Conservation (phyloP, 169 alveolate species). For the Plasmodium gaboni region DNA sequence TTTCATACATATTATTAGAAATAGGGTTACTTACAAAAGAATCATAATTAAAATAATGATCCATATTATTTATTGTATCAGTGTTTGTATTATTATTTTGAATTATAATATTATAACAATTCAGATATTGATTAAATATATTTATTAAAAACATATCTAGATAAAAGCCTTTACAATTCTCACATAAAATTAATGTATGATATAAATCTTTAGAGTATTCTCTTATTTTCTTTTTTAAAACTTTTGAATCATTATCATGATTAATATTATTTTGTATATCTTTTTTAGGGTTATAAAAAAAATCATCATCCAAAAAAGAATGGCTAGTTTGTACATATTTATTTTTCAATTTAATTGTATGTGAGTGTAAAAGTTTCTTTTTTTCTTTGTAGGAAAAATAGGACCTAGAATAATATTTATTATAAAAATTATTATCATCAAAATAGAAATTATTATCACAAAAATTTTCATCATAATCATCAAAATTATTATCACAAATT, state of each 20-base stretch:
- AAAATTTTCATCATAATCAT: too few relatives aligned
- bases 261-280: neutral
- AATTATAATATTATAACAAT: neutral
- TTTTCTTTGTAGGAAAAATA: too few relatives aligned
- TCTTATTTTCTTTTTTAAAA: constrained; percentile 9
- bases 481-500: too few relatives aligned
- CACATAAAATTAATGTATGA: constrained; percentile 36
- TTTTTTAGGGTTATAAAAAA: neutral
- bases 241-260: neutral
- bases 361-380: too few relatives aligned
- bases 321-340: constrained; percentile 38
- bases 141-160: constrained; percentile 11
- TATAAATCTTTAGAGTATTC: constrained; percentile 29
- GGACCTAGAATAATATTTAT: too few relatives aligned
- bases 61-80: too few relatives aligned
- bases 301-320: neutral
- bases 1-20: too few relatives aligned
- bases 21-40: too few relatives aligned
- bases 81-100: too few relatives aligned
- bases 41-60: too few relatives aligned
- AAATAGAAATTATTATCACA: too few relatives aligned
- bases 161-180: constrained; percentile 47
- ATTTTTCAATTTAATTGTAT: constrained; percentile 13
- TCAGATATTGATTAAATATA: constrained; percentile 5
- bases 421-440: too few relatives aligned